Conservation (phyloP, 2,329 filamentous ascomycete genomes). For the Aspergillus caelatus region DNA sequence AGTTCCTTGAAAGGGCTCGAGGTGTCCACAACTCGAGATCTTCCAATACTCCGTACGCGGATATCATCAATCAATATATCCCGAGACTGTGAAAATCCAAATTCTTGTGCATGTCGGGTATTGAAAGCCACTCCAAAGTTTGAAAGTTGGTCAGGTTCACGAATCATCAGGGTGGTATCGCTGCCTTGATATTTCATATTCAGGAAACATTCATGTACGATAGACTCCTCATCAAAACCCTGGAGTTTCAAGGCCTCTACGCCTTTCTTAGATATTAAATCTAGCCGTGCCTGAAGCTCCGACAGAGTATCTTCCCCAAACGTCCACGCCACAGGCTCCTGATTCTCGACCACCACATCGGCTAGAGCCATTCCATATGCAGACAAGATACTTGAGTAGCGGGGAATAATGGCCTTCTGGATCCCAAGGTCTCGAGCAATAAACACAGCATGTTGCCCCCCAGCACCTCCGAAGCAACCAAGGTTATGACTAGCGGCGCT, state of each 20-base stretch:
- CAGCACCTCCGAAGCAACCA: slow-evolving; percentile 36
- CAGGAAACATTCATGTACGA: slow-evolving; percentile 42
- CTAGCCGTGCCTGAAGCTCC: not conserved
- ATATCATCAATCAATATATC: slow-evolving; percentile 46
- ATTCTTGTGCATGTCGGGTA: slow-evolving; percentile 43
- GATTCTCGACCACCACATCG: not conserved
- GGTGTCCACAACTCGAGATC: slow-evolving; percentile 8
- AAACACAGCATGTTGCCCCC: slow-evolving; percentile 45
- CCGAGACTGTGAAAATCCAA: slow-evolving; percentile 39
- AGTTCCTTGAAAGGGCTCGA: slow-evolving; percentile 20
- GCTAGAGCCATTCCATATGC: slow-evolving; percentile 34
- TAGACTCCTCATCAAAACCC: slow-evolving; percentile 38
- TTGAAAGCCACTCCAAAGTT: slow-evolving; percentile 44
- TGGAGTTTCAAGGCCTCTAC: slow-evolving; percentile 28
- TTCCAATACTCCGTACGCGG: slow-evolving; percentile 36
- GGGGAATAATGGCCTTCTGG: slow-evolving; percentile 47
- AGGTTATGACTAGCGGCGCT: slow-evolving; percentile 65
- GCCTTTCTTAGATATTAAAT: slow-evolving; percentile 18
- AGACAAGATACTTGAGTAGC: slow-evolving; percentile 45
- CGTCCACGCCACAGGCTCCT: not conserved
- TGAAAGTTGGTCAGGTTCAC: slow-evolving; percentile 33
- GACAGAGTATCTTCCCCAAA: not conserved
- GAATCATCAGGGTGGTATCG: slow-evolving; percentile 48
- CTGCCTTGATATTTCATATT: slow-evolving; percentile 50
- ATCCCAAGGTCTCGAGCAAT: slow-evolving; percentile 49